phyloP scores from a whole-genome alignment of 2,329 filamentous ascomycete species.

The Tricladium varicosporioides region DNA sequence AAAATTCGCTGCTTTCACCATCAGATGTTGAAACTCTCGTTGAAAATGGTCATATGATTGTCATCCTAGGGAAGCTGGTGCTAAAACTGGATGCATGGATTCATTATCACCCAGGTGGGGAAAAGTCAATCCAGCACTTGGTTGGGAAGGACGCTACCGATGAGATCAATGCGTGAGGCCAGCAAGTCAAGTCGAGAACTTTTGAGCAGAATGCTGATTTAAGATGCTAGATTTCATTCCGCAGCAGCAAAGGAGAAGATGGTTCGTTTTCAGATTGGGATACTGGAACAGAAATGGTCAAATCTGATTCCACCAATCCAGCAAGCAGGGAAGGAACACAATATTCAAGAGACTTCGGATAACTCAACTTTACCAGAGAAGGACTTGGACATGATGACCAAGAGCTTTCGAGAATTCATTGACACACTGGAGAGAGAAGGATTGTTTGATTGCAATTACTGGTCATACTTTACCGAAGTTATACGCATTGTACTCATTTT shows the following conservation, averaged over 20 bases:
- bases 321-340: constrained; percentile 52
- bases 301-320: constrained; percentile 90
- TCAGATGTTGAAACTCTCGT: constrained; percentile 52
- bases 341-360: constrained; percentile 26
- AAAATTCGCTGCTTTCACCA: neutral
- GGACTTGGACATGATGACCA: constrained; percentile 36
- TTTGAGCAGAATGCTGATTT: constrained; percentile 9
- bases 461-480: constrained; percentile 57
- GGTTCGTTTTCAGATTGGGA: constrained; percentile 68
- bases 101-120: constrained; percentile 83
- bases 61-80: constrained; percentile 76
- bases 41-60: constrained; percentile 70
- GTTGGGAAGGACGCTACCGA: constrained; percentile 88
- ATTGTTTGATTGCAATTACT: constrained; percentile 57
- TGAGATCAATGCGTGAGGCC: constrained; percentile 76
- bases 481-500: constrained; percentile 55
- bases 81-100: constrained; percentile 85
- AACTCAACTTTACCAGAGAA: constrained; percentile 22
- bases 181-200: constrained; percentile 19
- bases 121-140: constrained; percentile 87
- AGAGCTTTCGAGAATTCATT: constrained; percentile 63
- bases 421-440: constrained; percentile 63
- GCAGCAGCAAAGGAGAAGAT: constrained; percentile 52
- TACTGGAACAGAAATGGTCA: constrained; percentile 72
- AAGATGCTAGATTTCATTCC: constrained; percentile 43